These are phyloP conservation scores for Fusarium metavorans DNA, from an alignment of 2,329 filamentous ascomycete species.

Conservation along the genomic window DNA sequence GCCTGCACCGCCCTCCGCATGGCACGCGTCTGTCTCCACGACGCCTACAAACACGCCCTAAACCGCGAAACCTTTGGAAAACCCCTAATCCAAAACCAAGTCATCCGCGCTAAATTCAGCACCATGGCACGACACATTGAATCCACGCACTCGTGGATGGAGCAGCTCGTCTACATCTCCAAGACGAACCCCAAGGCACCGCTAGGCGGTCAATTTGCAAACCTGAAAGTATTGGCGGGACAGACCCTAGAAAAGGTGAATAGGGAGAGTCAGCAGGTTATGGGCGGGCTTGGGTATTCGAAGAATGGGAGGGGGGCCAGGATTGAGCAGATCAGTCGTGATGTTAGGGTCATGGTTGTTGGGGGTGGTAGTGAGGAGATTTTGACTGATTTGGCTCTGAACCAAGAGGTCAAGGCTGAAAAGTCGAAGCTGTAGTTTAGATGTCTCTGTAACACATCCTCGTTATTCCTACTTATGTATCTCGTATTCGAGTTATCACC, in stretches of 20 bases:
- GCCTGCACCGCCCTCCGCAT: slow-evolving; percentile 68
- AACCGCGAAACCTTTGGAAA: slow-evolving; percentile 68
- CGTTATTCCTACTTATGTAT: background rate
- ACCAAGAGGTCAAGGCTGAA: slow-evolving; percentile 54
- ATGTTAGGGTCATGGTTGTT: slow-evolving; percentile 62
- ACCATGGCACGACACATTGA: slow-evolving; percentile 69
- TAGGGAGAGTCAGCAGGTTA: slow-evolving; percentile 64
- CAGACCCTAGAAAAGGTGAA: slow-evolving; percentile 1
- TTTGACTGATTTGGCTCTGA: slow-evolving; percentile 63
- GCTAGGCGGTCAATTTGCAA: background rate
- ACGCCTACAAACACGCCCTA: slow-evolving; percentile 63
- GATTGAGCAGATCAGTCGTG: slow-evolving; percentile 66
- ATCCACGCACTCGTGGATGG: slow-evolving; percentile 45
- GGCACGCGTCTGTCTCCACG: slow-evolving; percentile 65
- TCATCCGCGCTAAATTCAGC: slow-evolving; percentile 70
- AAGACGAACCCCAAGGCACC: background rate
- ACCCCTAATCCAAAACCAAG: slow-evolving; percentile 67
- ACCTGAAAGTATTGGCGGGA: background rate
- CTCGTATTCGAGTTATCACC: background rate
- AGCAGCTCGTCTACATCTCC: slow-evolving; percentile 24
- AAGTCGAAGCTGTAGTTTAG: background rate
- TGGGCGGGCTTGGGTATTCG: slow-evolving; percentile 65
- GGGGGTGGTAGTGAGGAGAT: slow-evolving; percentile 69
- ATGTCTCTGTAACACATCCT: background rate
- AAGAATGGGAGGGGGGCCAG: slow-evolving; percentile 60